Percentiles rank a stretch among this genome's conserved stretches.
Conservation (phyloP, 129 eudicot genomes). For the Ambrosia artemisiifolia region DNA sequence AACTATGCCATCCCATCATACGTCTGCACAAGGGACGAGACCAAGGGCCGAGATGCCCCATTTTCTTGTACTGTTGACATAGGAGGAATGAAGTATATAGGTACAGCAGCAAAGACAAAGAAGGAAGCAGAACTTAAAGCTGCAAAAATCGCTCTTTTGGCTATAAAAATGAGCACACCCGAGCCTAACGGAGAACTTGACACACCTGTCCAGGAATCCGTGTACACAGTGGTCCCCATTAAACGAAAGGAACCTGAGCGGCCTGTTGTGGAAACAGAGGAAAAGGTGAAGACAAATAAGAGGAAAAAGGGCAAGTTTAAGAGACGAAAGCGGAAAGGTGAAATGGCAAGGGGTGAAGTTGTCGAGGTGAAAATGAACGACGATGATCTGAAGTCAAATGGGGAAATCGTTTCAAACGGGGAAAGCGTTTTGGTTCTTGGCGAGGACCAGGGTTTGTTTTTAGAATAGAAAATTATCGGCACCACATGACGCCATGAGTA, state of each 20-base stretch:
- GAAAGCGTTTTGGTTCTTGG: slow-evolving; percentile 2
- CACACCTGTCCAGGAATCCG: slow-evolving; percentile 24
- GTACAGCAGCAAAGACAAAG: slow-evolving; percentile 72
- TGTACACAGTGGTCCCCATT: slow-evolving; percentile 70
- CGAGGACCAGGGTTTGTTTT: slow-evolving; percentile 6
- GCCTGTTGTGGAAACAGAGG: slow-evolving; percentile 18
- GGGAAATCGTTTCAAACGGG: neutral
- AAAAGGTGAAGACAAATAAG: slow-evolving; percentile 17
- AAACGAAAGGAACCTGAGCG: slow-evolving; percentile 52
- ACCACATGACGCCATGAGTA: neutral
- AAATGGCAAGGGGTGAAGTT: neutral
- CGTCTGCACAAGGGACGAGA: slow-evolving; percentile 50
- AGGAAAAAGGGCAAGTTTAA: slow-evolving; percentile 23
- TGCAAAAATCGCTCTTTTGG: slow-evolving; percentile 80
- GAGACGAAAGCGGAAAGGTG: slow-evolving; percentile 17
- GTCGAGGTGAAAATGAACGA: slow-evolving; percentile 8
- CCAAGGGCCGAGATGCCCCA: slow-evolving; percentile 27
- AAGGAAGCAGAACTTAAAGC: slow-evolving; percentile 97
- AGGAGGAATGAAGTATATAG: slow-evolving; percentile 82
- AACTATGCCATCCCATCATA: slow-evolving; percentile 84
- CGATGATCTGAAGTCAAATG: slow-evolving; percentile 6
- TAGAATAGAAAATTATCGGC: neutral
- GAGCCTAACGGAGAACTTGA: slow-evolving; percentile 12
- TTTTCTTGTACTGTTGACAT: slow-evolving; percentile 78
- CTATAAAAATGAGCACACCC: slow-evolving; percentile 48